These are phyloP conservation scores for Saccharomycopsis guyanensis DNA, from an alignment of 805 yeast species.

Conservation along the genomic window DNA sequence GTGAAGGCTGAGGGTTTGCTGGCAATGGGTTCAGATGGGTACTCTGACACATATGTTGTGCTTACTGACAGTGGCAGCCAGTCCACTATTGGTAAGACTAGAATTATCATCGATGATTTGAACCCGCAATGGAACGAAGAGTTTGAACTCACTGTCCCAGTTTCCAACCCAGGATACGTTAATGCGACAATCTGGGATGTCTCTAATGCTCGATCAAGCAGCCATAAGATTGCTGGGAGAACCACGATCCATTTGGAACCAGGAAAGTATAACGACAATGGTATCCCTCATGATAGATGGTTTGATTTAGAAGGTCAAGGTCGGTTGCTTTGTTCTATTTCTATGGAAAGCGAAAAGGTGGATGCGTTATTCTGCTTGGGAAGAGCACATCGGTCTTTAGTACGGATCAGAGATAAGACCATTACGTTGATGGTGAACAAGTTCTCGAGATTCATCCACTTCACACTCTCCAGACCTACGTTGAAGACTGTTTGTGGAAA, in stretches of 20 bases:
- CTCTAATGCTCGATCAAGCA: constrained; percentile 32
- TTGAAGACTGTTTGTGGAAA: constrained; percentile 49
- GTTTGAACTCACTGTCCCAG: constrained; percentile 47
- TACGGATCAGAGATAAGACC: constrained; percentile 58
- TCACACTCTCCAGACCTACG: constrained; percentile 48
- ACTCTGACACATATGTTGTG: constrained; percentile 53
- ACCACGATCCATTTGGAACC: constrained; percentile 56
- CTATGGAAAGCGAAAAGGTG: constrained; percentile 70
- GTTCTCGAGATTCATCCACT: constrained; percentile 56
- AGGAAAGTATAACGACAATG: constrained; percentile 54
- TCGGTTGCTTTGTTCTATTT: constrained; percentile 52
- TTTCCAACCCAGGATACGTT: constrained; percentile 38
- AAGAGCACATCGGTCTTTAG: constrained; percentile 57
- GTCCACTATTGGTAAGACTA: constrained; percentile 59
- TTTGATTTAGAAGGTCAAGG: constrained; percentile 66
- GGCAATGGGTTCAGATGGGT: constrained; percentile 38
- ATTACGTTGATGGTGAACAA: constrained; percentile 65
- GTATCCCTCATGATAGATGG: constrained; percentile 52
- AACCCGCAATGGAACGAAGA: constrained; percentile 87
- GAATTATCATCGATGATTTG: constrained; percentile 48
- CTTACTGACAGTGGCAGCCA: constrained; percentile 48
- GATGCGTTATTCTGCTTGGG: constrained; percentile 82
- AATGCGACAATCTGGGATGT: constrained; percentile 70
- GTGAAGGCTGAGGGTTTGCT: constrained; percentile 55
- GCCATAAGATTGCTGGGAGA: constrained; percentile 62